Percentiles rank a stretch among this genome's conserved stretches.
Conservation (phyloP, 176 grass and related monocot species). For the Rhynchospora tenuis region DNA sequence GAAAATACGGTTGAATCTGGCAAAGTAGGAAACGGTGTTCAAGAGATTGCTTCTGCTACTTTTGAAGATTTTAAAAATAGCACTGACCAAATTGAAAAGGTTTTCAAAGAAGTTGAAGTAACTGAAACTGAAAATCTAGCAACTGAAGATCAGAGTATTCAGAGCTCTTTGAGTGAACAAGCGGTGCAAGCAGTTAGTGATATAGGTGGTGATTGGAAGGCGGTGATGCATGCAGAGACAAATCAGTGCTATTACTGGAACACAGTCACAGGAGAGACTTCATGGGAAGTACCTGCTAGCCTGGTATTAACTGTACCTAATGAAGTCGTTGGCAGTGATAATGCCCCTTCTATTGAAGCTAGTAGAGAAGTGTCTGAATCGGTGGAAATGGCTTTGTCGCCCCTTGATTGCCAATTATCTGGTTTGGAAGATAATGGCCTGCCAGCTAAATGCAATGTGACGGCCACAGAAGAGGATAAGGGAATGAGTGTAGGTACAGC, state of each 20-base stretch:
- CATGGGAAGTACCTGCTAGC: slow-evolving; percentile 76
- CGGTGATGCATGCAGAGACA: slow-evolving; percentile 75
- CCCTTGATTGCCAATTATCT: neutral
- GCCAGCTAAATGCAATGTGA: neutral
- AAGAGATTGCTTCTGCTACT: neutral
- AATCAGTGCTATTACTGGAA: slow-evolving; percentile 98
- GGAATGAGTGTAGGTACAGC: neutral
- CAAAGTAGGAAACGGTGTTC: slow-evolving; percentile 3
- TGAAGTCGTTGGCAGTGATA: slow-evolving; percentile 25
- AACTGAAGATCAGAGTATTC: slow-evolving; percentile 20
- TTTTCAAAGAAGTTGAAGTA: slow-evolving; percentile 19
- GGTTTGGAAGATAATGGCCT: neutral
- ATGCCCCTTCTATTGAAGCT: slow-evolving; percentile 27
- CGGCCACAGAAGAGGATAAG: slow-evolving; percentile 2
- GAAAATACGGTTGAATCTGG: slow-evolving; percentile 12
- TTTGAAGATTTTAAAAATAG: slow-evolving; percentile 1
- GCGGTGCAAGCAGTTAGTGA: slow-evolving; percentile 81
- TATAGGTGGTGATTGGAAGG: slow-evolving; percentile 70
- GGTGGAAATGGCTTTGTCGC: neutral
- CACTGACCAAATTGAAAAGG: neutral
- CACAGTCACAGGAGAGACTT: slow-evolving; percentile 88
- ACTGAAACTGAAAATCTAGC: slow-evolving; percentile 4
- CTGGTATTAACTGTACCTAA: slow-evolving; percentile 21
- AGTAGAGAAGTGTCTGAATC: neutral
- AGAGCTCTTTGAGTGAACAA: slow-evolving; percentile 37